Evolutionary conservation across 805 yeast species (phyloP).

Genomic region (Candida michaelii): DNA sequence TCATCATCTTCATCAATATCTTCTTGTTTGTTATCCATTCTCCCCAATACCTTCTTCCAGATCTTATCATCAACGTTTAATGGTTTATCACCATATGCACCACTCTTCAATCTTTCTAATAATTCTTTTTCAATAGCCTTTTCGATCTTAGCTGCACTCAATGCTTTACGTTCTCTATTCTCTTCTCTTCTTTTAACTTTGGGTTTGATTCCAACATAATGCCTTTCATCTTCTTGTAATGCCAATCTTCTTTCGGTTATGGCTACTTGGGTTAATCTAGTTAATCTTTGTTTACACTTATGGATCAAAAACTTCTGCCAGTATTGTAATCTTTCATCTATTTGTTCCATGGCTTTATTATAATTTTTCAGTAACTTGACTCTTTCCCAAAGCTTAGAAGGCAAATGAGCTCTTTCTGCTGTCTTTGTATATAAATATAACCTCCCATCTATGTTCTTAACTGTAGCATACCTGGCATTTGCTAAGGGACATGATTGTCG

Average conservation of each 20-base stretch:
- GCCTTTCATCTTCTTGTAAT: conserved; percentile 86
- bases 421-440: conserved; percentile 91
- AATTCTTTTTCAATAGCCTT: conserved; percentile 95
- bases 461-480: conserved; percentile 87
- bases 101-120: conserved; percentile 90
- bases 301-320: conserved; percentile 92
- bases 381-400: conserved; percentile 92
- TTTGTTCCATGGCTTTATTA: conserved; percentile 80
- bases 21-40: conserved; percentile 64
- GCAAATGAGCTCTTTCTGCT: conserved; percentile 96
- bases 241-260: conserved; percentile 94
- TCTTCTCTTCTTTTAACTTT: conserved; percentile 94
- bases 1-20: conserved; percentile 59
- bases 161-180: conserved; percentile 92
- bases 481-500: conserved; percentile 97
- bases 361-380: conserved; percentile 88
- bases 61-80: conserved; percentile 92
- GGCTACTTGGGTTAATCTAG: conserved; percentile 92
- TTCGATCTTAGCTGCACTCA: conserved; percentile 95
- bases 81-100: conserved; percentile 98
- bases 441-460: conserved; percentile 75
- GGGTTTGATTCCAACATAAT: conserved; percentile 87
- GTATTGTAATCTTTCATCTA: conserved; percentile 81
- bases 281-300: conserved; percentile 94
- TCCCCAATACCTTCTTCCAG: conserved; percentile 91